Base-by-base conservation (phyloP, 1,284 basidiomycete species). In the Moniliophthora roreri region DNA sequence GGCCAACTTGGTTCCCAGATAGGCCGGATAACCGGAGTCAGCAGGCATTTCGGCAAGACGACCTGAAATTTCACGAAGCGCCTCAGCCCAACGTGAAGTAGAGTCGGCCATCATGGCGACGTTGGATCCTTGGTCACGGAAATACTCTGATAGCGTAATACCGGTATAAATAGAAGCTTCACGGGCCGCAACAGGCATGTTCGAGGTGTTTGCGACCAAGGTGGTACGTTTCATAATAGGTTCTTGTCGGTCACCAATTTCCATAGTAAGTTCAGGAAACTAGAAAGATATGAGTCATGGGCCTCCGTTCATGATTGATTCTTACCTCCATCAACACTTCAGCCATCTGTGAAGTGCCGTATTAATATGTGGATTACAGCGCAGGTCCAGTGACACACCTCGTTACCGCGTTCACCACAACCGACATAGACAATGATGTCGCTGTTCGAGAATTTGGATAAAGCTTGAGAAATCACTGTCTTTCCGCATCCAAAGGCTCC, bases 101-200 rank as follows among this genome's bases (percentile, higher is more conserved):
- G 96, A 98, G 73, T 99, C 97, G 47, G 96, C 97, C 95, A 99
- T 99, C 97, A 99, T 99, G 48, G 96, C 88, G 28, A 99, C 96
- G 67, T 99, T 95, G 68, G 84, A 88, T 28, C 97, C 96, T 72
- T 98, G 95, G 73, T 99, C 96, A 76, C 96, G 93, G 89, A 97
- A 99, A 77, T 99, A 99, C 69, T 99, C 96, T 42, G 96, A 96
- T 20, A 99, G 84, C 0, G 97, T 99, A 76, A 99, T 99, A 66
- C 97, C 97, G 39, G 97, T 99, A 76, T 99, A 99, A 71, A 99
- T 99, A 41, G 96, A 98, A 4, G 97, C 97, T 77, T 99, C 97
- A 67, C 97, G 93, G 36, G 97, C 97, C 35, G 97, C 97, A 65
- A 99, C 97, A 63, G 97, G 97, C 97, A 99, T 99, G 78, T 99